Evolutionary conservation across 148 eudicot genomes (phyloP).

Genomic region (Diospyros lotus): DNA sequence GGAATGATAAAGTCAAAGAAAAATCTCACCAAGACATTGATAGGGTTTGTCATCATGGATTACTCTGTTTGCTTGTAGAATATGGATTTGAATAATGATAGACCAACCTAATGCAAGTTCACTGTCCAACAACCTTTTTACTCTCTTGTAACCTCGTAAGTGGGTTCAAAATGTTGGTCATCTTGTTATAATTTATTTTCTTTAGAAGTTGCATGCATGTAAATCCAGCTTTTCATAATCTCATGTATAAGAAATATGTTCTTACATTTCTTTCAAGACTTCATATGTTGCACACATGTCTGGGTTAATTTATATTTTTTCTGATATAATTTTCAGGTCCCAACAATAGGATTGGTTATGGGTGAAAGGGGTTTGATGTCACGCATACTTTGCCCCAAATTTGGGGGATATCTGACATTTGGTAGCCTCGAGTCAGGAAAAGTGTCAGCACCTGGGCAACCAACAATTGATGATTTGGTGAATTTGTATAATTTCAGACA

Average conservation of each 20-base stretch:
- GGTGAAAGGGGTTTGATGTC: slow-evolving; percentile 79
- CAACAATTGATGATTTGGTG: slow-evolving; percentile 60
- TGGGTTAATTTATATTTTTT: not conserved
- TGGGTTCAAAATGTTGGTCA: too few species aligned
- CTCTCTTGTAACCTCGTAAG: too few species aligned
- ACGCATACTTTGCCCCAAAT: slow-evolving; percentile 75
- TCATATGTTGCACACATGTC: not conserved
- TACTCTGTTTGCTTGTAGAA: too few species aligned
- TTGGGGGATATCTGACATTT: slow-evolving; percentile 87
- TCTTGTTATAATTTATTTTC: too few species aligned
- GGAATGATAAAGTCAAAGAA: too few species aligned
- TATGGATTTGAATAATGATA: too few species aligned
- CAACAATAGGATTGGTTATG: slow-evolving; percentile 83
- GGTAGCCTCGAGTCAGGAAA: slow-evolving; percentile 65
- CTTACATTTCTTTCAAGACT: not conserved
- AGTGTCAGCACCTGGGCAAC: slow-evolving; percentile 92
- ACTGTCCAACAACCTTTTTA: too few species aligned
- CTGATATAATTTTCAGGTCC: slow-evolving; percentile 44
- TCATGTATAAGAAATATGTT: not conserved
- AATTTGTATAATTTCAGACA: slow-evolving; percentile 68
- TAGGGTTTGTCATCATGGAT: too few species aligned
- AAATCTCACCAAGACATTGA: too few species aligned
- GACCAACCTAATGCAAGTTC: too few species aligned
- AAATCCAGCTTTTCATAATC: too few species aligned
- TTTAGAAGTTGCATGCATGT: too few species aligned